Evolutionary conservation across 305 asterid species (phyloP).

Genomic region (Caryopteris hybrid): DNA sequence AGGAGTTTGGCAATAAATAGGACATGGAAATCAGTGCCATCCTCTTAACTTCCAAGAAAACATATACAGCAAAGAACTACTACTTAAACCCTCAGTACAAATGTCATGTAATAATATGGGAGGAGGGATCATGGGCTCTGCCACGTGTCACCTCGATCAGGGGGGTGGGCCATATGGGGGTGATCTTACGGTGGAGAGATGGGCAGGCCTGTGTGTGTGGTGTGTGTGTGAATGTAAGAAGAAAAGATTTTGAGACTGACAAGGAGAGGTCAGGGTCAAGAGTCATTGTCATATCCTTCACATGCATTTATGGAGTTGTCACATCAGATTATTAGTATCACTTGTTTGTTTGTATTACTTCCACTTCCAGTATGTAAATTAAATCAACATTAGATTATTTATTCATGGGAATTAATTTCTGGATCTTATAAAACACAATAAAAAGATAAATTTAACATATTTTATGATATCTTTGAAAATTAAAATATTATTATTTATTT

Average conservation of each 20-base stretch:
- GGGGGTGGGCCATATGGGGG: too few species aligned
- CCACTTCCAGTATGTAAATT: too few species aligned
- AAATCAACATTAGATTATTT: too few species aligned
- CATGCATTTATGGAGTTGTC: constrained; percentile 43
- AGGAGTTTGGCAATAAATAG: background rate
- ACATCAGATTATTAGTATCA: constrained; percentile 5
- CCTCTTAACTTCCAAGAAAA: background rate
- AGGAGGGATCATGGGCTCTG: too few species aligned
- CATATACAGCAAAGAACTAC: constrained; percentile 11
- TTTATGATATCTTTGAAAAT: too few species aligned
- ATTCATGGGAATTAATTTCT: too few species aligned
- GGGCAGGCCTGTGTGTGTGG: background rate
- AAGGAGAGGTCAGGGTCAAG: constrained; percentile 37
- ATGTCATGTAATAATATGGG: constrained; percentile 13
- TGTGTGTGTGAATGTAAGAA: background rate
- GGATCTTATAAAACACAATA: too few species aligned
- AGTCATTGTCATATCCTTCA: constrained; percentile 31
- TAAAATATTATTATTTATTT: too few species aligned
- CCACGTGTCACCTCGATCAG: constrained; percentile 28
- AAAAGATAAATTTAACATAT: too few species aligned
- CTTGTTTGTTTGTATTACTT: background rate
- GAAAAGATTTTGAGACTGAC: constrained; percentile 16
- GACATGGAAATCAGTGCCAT: constrained; percentile 34
- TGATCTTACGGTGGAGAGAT: too few species aligned
- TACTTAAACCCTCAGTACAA: constrained; percentile 17